Conservation (phyloP, 176 grass and related monocot species). For the Cymbopogon citratus region DNA sequence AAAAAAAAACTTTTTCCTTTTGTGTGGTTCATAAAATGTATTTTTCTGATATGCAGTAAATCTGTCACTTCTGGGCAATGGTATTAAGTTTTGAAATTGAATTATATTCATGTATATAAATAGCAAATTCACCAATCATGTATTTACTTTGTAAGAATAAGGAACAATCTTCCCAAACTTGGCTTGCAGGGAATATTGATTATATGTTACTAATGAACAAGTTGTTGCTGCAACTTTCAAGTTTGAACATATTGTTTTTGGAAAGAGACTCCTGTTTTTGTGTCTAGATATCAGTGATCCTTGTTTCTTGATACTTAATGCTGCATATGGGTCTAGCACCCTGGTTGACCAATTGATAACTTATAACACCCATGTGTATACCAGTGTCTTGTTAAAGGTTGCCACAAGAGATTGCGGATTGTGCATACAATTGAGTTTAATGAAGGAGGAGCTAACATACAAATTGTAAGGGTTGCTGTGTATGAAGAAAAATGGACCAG, state of each 20-base stretch:
- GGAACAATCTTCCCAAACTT: background rate
- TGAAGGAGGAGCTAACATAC: slow-evolving; percentile 76
- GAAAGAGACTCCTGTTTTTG: slow-evolving; percentile 3
- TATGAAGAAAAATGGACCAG: slow-evolving; percentile 91
- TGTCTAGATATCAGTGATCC: background rate
- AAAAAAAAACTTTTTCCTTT: slow-evolving; percentile 4
- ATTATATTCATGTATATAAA: background rate
- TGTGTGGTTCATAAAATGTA: background rate
- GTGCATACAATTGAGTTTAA: slow-evolving; percentile 93
- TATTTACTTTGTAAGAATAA: background rate
- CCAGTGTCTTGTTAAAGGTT: slow-evolving; percentile 94
- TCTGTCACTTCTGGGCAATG: background rate
- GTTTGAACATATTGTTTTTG: background rate
- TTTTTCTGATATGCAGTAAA: background rate
- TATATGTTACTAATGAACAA: background rate
- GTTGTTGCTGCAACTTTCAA: slow-evolving; percentile 3
- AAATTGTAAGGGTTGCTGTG: slow-evolving; percentile 82
- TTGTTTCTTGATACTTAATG: slow-evolving; percentile 3
- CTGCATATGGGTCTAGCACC: background rate
- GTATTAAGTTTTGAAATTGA: slow-evolving; percentile 2
- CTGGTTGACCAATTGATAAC: background rate
- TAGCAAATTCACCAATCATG: background rate
- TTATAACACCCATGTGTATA: slow-evolving; percentile 23
- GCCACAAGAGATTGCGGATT: slow-evolving; percentile 84
- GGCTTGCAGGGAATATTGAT: background rate